Base-by-base conservation (phyloP, 805 yeast genomes). In the Wickerhamomyces chambardii region DNA sequence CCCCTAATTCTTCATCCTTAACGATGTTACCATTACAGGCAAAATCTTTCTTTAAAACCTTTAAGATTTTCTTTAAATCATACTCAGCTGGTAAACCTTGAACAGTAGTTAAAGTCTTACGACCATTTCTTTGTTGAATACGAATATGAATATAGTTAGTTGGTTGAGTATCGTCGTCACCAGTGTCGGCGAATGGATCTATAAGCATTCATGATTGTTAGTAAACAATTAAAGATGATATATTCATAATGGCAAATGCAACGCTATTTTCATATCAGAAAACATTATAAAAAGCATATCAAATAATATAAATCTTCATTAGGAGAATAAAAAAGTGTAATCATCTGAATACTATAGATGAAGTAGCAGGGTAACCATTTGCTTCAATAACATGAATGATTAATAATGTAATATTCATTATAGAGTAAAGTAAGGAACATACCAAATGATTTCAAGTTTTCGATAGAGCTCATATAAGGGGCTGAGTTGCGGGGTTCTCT, bases 181-280 rank as follows among this genome's bases (percentile, higher is more conserved):
- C 97, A 68, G 97, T 89, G 67, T 90, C 98, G 80, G 97, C 97
- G 80, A 90, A 90, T 45, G 98, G 98, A 70, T 90, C 95, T 72
- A 33, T 12, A n/a, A n/a, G n/a, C n/a, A n/a, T 19, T 19, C 10
- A 28, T n/a, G 25, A 27, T 33, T 21, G 36, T 29, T 31, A 36
- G 33, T 18, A 22, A 9, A 10, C 15, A 36, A 34, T 38, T 36
- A n/a, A n/a, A n/a, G n/a, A n/a, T n/a, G n/a, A n/a, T n/a, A n/a
- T n/a, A n/a, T n/a, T n/a, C n/a, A n/a, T n/a, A n/a, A n/a, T n/a
- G n/a, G n/a, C n/a, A n/a, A n/a, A n/a, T n/a, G n/a, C n/a, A n/a
- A n/a, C n/a, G n/a, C n/a, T n/a, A n/a, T n/a, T n/a, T n/a, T n/a
- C n/a, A n/a, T n/a, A n/a, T n/a, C n/a, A n/a, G n/a, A n/a, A n/a